phyloP scores from a whole-genome alignment of 805 yeast species.

The Starmerella roubikii region DNA sequence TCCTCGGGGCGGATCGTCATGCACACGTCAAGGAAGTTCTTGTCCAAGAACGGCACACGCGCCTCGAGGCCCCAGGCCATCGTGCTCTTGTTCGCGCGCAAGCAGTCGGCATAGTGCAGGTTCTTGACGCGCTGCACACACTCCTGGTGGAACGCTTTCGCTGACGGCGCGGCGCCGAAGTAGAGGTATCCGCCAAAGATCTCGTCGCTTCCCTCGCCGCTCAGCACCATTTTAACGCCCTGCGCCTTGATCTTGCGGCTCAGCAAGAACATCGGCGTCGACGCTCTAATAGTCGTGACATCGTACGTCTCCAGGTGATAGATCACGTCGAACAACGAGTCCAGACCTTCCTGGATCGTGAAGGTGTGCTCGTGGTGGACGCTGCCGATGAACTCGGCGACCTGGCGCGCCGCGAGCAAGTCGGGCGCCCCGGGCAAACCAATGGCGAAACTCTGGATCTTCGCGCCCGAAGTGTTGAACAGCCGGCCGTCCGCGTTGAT shows the following conservation, averaged over 20 bases:
- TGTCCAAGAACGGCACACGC: constrained; percentile 97
- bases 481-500: constrained; percentile 80
- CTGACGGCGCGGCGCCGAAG: constrained; percentile 91
- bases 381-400: constrained; percentile 90
- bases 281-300: constrained; percentile 97
- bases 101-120: constrained; percentile 92
- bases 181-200: constrained; percentile 97
- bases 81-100: constrained; percentile 97
- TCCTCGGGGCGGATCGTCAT: constrained; percentile 93
- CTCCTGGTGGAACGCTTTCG: constrained; percentile 88
- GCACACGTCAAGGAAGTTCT: constrained; percentile 75
- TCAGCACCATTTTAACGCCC: constrained; percentile 97
- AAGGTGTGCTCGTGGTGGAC: constrained; percentile 96
- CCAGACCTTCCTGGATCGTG: constrained; percentile 92
- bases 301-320: constrained; percentile 94
- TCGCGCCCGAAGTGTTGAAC: constrained; percentile 44
- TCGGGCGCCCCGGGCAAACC: constrained; percentile 98
- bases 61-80: constrained; percentile 99
- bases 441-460: constrained; percentile 89
- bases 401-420: constrained; percentile 88
- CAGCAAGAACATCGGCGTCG: constrained; percentile 95
- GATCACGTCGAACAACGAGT: constrained; percentile 87
- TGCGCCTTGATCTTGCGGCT: constrained; percentile 97
- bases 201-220: constrained; percentile 99
- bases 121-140: constrained; percentile 93